Base-by-base conservation (phyloP, 2,329 filamentous ascomycete species). In the Cladosporium sp. region DNA sequence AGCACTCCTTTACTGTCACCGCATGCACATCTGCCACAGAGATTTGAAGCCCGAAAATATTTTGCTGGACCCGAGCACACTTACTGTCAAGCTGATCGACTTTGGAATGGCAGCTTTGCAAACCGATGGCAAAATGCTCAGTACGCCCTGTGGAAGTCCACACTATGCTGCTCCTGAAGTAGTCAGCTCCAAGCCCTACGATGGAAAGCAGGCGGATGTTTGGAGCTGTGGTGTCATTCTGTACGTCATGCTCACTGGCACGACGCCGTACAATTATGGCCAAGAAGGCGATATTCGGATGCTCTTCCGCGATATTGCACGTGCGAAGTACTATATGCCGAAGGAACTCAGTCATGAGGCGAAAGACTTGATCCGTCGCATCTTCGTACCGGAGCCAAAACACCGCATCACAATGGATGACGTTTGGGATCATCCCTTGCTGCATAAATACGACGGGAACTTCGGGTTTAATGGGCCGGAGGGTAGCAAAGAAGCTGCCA, bases 21-120 rank as follows among this genome's bases (percentile, higher is more conserved):
- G 89, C 2, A 90, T 96, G 76, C 92, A 93, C 66, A 96, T 99
- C 63, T 96, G 92, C 71, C 94, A 99, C 71, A 89, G 94, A 22
- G 94, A 99, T 67, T 80, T 99, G 55, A 99, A 99, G 75, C 94
- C 92, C 0, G 94, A 99, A 75, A 99, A 99, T 68, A 97, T 99
- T 47, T 80, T 99, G 17, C 81, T 99, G 52, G 92, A 92, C 59
- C 79, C 80, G 3, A 79, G 87, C 5, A 75, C 72, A 49, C 83
- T 88, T 55, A 86, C 89, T 59, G 86, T 97, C 73, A 99, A 97
- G 75, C 87, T 99, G 67, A 93, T 93, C 54, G 94, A 99, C 73
- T 99, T 99, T 73, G 93, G 94, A 42, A 97, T 99, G 92, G 94
- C 94, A 45, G 93, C 93, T 3, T 80, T 97, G 42, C 93, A 97